Percentiles rank a stretch among this genome's conserved stretches.
Evolutionary conservation across 2,329 filamentous ascomycete species (phyloP).

Genomic region (Didymella glomerata): DNA sequence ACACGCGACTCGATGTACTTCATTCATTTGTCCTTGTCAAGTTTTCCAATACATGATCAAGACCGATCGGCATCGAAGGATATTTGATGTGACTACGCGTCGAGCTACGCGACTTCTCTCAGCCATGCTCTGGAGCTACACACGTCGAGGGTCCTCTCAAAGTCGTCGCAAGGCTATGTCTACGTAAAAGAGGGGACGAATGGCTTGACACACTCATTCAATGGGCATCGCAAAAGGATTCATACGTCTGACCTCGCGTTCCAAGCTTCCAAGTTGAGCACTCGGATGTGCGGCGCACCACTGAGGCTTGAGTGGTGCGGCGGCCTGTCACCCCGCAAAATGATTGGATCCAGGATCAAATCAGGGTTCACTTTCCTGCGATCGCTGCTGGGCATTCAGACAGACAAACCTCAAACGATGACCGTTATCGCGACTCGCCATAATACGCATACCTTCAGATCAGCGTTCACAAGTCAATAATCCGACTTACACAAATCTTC

Average conservation of each 20-base stretch:
- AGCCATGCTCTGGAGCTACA: not conserved
- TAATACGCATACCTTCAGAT: not conserved
- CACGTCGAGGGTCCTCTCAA: no score
- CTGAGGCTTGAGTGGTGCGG: conserved; percentile 5
- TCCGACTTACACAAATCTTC: not conserved
- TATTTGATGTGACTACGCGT: not conserved
- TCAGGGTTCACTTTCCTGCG: conserved; percentile 14
- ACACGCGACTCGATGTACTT: not conserved
- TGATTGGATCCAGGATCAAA: conserved; percentile 12
- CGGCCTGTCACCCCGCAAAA: conserved; percentile 9
- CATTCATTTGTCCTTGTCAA: not conserved
- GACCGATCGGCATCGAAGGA: no score
- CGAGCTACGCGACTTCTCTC: not conserved
- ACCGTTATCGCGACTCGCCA: no score
- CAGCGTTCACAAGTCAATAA: not conserved
- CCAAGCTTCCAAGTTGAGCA: not conserved
- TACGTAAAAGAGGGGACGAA: not conserved
- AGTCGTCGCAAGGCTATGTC: no score
- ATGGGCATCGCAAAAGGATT: no score
- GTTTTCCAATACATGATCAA: no score
- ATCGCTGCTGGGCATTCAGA: conserved; percentile 8
- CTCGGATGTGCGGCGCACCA: conserved; percentile 15
- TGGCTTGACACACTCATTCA: no score
- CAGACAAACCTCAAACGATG: not conserved
- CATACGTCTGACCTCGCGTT: no score